Base-by-base conservation (phyloP, 2,329 filamentous ascomycete genomes). In the Aspergillus udagawae region DNA sequence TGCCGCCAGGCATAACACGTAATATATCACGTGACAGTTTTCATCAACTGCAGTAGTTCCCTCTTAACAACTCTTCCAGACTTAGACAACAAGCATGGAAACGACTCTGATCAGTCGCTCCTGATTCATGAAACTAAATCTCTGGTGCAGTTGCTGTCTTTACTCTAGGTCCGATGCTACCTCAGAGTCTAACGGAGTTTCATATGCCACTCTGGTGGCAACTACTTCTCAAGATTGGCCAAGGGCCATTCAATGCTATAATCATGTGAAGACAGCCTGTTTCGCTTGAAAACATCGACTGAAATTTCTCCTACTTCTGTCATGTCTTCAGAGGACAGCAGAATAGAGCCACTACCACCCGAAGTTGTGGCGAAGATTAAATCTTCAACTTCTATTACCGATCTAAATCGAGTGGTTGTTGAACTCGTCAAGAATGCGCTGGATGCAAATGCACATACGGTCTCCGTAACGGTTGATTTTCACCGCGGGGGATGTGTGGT, bases 361-460 rank as follows among this genome's bases (percentile, higher is more conserved):
- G 81, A 89, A 63, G 90, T 89, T 56, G 81, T 86, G 65, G 84
- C 88, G 50, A 90, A 92, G 71, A 88, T 99, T 76, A 90, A 88
- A 70, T 96, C 93, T 0, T 95, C 93, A 0, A 85, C 86, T n/a
- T 80, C 83, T 55, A 88, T 97, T 64, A 89, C 86, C 1, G 88
- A 86, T 48, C 79, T 97, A 32, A 88, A 87, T 64, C 83, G 78
- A 27, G 91, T 90, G 4, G 78, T 90, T 14, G 78, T 85, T 55
- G 90, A 89, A 49, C 81, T 97, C 9, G 65, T 95, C 27, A 86
- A 88, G 70, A 99, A 99, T 71, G 85, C 91, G 0, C 80, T 99
- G 12, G 94, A 99, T 77, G 91, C 92, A 3, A 77, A 78, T 49
- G 87, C 92, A 17, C 82, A 79, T 35, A 88, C 82, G 55, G 76